Evolutionary conservation across 192 early-diverging fungal species (phyloP).

Genomic region (Mortierella antarctica): DNA sequence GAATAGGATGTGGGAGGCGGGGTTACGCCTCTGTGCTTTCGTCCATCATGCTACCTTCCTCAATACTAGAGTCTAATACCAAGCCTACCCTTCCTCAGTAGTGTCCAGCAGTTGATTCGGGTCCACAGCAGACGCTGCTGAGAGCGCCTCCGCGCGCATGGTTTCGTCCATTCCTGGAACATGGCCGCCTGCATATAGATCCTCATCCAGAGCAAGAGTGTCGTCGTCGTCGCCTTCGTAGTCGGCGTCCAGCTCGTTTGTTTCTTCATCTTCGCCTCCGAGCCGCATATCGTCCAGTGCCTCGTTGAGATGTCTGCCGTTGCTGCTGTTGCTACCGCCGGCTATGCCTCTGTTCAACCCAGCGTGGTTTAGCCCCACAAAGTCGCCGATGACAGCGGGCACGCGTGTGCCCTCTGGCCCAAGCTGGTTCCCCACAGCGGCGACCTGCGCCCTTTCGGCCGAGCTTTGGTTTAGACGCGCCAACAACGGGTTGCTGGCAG

Average conservation of each 20-base stretch:
- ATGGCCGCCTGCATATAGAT: not conserved
- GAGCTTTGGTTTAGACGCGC: slow-evolving; percentile 32
- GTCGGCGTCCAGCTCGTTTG: slow-evolving; percentile 32
- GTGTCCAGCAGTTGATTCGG: slow-evolving; percentile 22
- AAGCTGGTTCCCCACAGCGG: slow-evolving; percentile 16
- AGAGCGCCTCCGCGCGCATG: slow-evolving; percentile 7
- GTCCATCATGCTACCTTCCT: no score
- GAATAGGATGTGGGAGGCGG: not conserved
- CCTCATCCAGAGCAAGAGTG: not conserved
- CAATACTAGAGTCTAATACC: not conserved
- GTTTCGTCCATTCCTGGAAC: not conserved
- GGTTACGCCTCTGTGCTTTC: not conserved
- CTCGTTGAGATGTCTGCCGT: slow-evolving; percentile 9
- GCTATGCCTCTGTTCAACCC: not conserved
- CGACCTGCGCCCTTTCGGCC: slow-evolving; percentile 26
- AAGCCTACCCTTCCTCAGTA: slow-evolving; percentile 16
- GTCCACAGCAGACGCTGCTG: slow-evolving; percentile 26
- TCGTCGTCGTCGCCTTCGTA: slow-evolving; percentile 9
- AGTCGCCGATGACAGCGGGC: slow-evolving; percentile 32
- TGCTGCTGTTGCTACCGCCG: not conserved
- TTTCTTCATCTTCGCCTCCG: slow-evolving; percentile 26
- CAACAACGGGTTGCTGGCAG: slow-evolving; percentile 19
- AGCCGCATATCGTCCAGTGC: slow-evolving; percentile 15
- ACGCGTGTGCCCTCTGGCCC: slow-evolving; percentile 20
- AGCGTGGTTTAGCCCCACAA: slow-evolving; percentile 4